Percentiles rank a stretch among this genome's conserved stretches.
These are phyloP conservation scores for Wickerhamiella brachini DNA, from an alignment of 805 yeast genomes.

Conservation along the genomic window DNA sequence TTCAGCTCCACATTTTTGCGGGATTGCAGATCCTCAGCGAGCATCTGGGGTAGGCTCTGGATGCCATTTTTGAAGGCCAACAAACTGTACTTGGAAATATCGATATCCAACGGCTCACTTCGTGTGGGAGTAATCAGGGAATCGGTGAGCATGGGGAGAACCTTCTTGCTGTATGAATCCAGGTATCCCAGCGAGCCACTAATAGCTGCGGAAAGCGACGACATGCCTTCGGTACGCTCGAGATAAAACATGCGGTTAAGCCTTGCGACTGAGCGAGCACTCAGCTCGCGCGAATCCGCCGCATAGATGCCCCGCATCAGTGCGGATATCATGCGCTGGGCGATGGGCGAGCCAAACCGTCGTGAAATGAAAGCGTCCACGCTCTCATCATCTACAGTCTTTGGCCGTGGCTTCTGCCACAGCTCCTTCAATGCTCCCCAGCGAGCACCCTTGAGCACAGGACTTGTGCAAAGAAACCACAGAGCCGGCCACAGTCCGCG, in stretches of 20 bases:
- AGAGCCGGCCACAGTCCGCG: constrained; percentile 8
- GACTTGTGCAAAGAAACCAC: constrained; percentile 15
- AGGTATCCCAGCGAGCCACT: constrained; percentile 23
- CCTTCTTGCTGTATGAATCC: constrained; percentile 15
- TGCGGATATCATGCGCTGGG: constrained; percentile 61
- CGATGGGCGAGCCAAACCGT: constrained; percentile 44
- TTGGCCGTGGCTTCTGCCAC: constrained; percentile 18
- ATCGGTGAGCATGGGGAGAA: constrained; percentile 18
- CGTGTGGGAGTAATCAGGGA: constrained; percentile 13
- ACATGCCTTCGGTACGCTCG: constrained; percentile 38
- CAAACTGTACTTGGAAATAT: constrained; percentile 11
- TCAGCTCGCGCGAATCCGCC: constrained; percentile 56
- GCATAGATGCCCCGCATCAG: constrained; percentile 83
- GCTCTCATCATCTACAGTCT: constrained; percentile 44
- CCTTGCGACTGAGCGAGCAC: constrained; percentile 42
- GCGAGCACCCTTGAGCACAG: constrained; percentile 36
- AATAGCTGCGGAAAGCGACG: constrained; percentile 36
- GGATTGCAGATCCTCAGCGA: constrained; percentile 14
- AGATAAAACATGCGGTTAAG: constrained; percentile 40
- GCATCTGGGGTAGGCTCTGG: constrained; percentile 16
- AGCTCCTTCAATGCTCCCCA: constrained; percentile 33
- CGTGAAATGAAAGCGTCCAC: constrained; percentile 53
- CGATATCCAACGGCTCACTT: constrained; percentile 1
- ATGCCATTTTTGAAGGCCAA: constrained; percentile 20
- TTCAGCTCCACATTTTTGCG: constrained; percentile 15